Base-by-base conservation (phyloP, 1,284 basidiomycete species). In the Fomitiporia mediterranea region DNA sequence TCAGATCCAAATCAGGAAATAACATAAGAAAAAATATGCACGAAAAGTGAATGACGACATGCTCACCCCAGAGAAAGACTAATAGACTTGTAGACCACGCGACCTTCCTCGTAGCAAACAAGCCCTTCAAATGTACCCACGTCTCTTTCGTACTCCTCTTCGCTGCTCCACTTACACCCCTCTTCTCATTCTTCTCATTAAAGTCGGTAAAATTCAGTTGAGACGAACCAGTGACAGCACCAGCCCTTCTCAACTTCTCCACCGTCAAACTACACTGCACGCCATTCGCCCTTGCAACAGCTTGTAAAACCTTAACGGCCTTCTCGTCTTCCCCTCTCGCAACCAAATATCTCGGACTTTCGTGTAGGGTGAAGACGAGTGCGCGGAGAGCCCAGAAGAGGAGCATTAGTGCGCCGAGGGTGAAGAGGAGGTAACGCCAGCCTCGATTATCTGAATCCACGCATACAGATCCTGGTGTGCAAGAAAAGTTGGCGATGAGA, bases 301-400 rank as follows among this genome's bases (percentile, higher is more conserved):
- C 70, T 52, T 80, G 75, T 7, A 89, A 66, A 49, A 86, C 76
- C 1, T 73, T 74, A 44, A 86, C 74, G 0, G 86, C 87, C 46
- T 86, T 80, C 2, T 72, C 76, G 58, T 89, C 85, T 43, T 72
- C 72, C 1, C 85, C 84, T 51, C 77, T 76, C 2, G 79, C 80
- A 17, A 86, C 72, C 17, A 90, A 75, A 70, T 74, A 84, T 47
- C 81, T 78, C 11, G 83, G 84, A 53, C 80, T 82, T 62, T 87
- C 84, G 51, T 79, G 69, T 56, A 86, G 75, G 15, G 67, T 72
- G 70, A 87, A 86, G 47, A 77, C 65, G 63, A 84, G 76, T 69
- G 82, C 80, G 51, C 85, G 83, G 54, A 81, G 60, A 48, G 72
- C 68, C 74, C 82, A 85, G 11, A 83, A 65, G 47, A 80, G 64